phyloP scores from a whole-genome alignment of 2,329 filamentous ascomycete genomes.

The Sphaerulina vaccinii region DNA sequence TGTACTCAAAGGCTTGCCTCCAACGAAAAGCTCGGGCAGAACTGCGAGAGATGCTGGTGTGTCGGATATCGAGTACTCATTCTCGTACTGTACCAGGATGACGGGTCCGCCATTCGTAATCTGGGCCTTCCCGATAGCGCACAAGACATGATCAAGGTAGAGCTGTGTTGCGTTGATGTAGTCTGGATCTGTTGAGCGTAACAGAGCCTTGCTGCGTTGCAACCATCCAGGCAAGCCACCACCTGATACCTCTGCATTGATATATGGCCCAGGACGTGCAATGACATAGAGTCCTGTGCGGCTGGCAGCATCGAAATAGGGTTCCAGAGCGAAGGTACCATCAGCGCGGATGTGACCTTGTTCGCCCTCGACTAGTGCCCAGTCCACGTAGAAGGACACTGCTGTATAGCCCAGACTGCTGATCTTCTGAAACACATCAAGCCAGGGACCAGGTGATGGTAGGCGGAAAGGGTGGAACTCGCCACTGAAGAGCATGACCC shows the following conservation, averaged over 20 bases:
- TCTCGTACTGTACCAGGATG: conserved; percentile 77
- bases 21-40: conserved; percentile 64
- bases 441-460: conserved; percentile 61
- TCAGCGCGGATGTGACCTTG: conserved; percentile 67
- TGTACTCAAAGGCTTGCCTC: conserved; percentile 62
- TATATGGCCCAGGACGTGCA: conserved; percentile 53
- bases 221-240: conserved; percentile 82
- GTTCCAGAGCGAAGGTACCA: conserved; percentile 69
- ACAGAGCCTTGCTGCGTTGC: conserved; percentile 62
- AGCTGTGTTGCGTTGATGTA: conserved; percentile 67
- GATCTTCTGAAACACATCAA: conserved; percentile 79
- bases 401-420: conserved; percentile 77
- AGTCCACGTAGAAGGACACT: conserved; percentile 76
- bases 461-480: conserved; percentile 71
- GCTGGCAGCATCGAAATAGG: conserved; percentile 73
- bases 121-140: conserved; percentile 69
- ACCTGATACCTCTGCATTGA: conserved; percentile 74
- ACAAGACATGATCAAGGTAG: conserved; percentile 62
- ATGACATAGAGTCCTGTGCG: conserved; percentile 75
- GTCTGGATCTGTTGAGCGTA: conserved; percentile 62
- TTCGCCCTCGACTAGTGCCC: conserved; percentile 74
- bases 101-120: conserved; percentile 81
- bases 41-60: conserved; percentile 59
- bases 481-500: conserved; percentile 69
- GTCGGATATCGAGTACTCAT: conserved; percentile 65